A percentile compares a stretch with the other conserved stretches of the same genome.
Conservation (phyloP, 495 filamentous ascomycete genomes). For the Talaromyces stipitatus region DNA sequence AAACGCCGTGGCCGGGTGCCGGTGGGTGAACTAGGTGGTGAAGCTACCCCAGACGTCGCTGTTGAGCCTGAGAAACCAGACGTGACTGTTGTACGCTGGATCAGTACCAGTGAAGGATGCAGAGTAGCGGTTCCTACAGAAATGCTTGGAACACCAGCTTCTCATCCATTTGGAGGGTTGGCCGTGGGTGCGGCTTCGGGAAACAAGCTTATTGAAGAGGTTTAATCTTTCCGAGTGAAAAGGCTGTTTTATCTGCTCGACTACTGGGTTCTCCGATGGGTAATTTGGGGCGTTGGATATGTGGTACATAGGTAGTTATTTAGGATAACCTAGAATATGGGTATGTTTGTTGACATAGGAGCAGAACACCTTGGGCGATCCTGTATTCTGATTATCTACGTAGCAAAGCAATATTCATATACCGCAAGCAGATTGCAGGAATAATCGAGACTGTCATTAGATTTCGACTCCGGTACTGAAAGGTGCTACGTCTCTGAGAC, state of each 20-base stretch:
- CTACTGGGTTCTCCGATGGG: not conserved
- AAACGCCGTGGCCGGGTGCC: constrained; percentile 58
- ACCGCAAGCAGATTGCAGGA: no score
- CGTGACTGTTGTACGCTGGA: constrained; percentile 69
- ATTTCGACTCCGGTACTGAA: no score
- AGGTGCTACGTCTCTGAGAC: no score
- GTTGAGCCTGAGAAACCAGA: constrained; percentile 51
- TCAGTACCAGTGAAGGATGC: constrained; percentile 62
- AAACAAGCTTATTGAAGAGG: constrained; percentile 41
- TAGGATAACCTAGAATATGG: not conserved
- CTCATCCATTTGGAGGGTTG: constrained; percentile 48
- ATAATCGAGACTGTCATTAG: no score
- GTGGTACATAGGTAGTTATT: not conserved
- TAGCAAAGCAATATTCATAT: no score
- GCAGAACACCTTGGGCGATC: no score
- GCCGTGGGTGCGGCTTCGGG: constrained; percentile 9
- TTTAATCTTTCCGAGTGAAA: constrained; percentile 14
- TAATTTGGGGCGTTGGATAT: not conserved
- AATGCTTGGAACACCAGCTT: constrained; percentile 65
- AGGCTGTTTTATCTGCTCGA: not conserved
- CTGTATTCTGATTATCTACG: no score
- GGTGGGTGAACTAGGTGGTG: constrained; percentile 37
- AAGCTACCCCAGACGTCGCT: constrained; percentile 42
- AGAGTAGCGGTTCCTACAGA: constrained; percentile 70
- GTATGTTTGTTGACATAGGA: not conserved